Evolutionary conservation across 2,329 filamentous ascomycete genomes (phyloP).

Genomic region (Pseudogymnoascus sp.): DNA sequence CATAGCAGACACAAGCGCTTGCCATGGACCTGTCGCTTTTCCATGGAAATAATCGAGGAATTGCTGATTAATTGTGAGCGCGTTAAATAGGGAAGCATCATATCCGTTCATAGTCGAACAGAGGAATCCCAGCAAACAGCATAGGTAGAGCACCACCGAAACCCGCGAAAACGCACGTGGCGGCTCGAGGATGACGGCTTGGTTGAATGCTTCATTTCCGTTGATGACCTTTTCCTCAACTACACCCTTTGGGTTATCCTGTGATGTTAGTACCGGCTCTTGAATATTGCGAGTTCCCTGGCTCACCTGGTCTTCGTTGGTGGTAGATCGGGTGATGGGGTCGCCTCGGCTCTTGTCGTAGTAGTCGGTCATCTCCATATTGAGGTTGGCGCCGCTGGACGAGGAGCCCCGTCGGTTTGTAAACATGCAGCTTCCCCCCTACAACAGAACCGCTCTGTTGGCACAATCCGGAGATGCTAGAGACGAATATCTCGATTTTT

Average conservation of each 20-base stretch:
- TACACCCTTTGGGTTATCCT: background rate
- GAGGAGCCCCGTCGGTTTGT: constrained; percentile 1
- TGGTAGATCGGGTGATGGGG: constrained; percentile 1
- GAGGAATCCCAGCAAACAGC: constrained; percentile 43
- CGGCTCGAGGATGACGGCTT: constrained; percentile 49
- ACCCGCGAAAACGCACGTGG: constrained; percentile 35
- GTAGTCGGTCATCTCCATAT: constrained; percentile 5
- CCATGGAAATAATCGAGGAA: constrained; percentile 37
- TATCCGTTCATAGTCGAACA: constrained; percentile 48
- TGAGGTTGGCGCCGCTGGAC: constrained; percentile 14
- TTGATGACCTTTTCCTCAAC: constrained; percentile 35
- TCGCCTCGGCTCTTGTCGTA: constrained; percentile 8
- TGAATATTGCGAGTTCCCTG: background rate
- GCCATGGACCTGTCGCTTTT: constrained; percentile 40
- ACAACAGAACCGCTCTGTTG: background rate
- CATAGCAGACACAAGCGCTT: constrained; percentile 45
- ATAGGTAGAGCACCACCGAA: constrained; percentile 38
- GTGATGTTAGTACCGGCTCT: background rate
- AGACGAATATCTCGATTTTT: background rate
- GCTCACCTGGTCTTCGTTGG: background rate
- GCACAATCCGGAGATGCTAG: background rate
- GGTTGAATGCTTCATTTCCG: constrained; percentile 48
- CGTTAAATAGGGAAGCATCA: constrained; percentile 46
- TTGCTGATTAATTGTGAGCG: constrained; percentile 37
- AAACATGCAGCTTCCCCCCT: constrained; percentile 1